Base-by-base conservation (phyloP, 2,329 filamentous ascomycete species). In the Aspergillus eucalypticola region DNA sequence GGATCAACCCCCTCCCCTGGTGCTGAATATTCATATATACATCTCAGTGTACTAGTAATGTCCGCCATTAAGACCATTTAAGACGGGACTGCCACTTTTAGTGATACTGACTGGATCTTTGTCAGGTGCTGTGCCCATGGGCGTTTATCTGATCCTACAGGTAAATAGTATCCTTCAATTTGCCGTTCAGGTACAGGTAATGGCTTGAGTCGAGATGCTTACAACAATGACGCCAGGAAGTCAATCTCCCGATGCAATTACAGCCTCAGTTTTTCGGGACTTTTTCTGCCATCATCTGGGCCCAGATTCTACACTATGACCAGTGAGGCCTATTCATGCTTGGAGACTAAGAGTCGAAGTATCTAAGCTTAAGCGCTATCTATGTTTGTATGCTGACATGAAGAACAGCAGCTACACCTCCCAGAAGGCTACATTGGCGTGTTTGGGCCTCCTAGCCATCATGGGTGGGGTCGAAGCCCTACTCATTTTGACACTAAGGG, bases 321-420 rank as follows among this genome's bases (percentile, higher is more conserved):
- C 17, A 44, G 41, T 44, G 1, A 13, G 41, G 5, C 10, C 2
- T 23, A 21, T 5, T 15, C 1, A 5, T 35, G 29, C 11, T 35
- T 15, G 1, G 10, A 2, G 5, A 2, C 11, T 2, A 35, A 1
- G 3, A 13, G 0, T 6, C 2, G 1, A 6, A 35, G 0, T 13
- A 15, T 35, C 5, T 35, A 1, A 5, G 11, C 32, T 13, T 1
- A 35, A 6, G 1, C 4, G 11, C 11, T 6, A 35, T 3, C 0
- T 13, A 13, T 6, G 41, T 42, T 2, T 1, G 5, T 44, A 23
- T 44, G 13, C 4, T 44, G 5, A 44, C 21, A 11, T 23, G 41
- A 15, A 5, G 5, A 23, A 8, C 13, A 44, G 41, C 13, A 8
- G 7, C 2, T 44, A 44, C 13, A 13, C 17, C 10, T 15, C 41